Evolutionary conservation across 2,329 filamentous ascomycete genomes (phyloP), one percentile per base, ranked within the genome.

Genomic region (Atkinsonella texensis): DNA sequence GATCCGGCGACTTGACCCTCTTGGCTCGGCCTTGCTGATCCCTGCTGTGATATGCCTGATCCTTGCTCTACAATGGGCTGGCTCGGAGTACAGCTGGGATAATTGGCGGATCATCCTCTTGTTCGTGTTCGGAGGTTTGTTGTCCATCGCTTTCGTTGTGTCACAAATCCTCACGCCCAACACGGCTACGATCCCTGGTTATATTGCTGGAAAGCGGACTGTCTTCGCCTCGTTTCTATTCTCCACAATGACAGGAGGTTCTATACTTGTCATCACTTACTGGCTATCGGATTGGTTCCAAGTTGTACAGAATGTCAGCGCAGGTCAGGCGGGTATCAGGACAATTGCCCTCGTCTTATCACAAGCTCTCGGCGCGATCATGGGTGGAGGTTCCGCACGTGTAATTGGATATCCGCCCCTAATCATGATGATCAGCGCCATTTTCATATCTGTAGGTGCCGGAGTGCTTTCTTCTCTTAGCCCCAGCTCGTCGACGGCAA

Each of bases 31-130:
- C 9, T 31, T 52, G 12, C 38, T 49, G 33, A 9, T 49, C 1
- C 49, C 49, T 4, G 31, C 41, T 20, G 56, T 65, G 32, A 44
- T 63, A 5, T 66, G 63, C 13, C 56, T 52, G 5, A 51, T 64
- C 3, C 57, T 68, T 8, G 72, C 72, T 10, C 60, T 76, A 23
- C 70, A 74, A 50, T 75, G 71, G 71, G 68, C 67, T 47, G 69
- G 66, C 15, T 58, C 58, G 10, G 66, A 60, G 12, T 73, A 75
- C 56, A 10, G 62, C 58, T 75, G 72, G 74, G 64, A 60, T 23
- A 63, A 63, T 43, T 63, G 64, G 1, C 66, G 64, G 15, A 65
- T 76, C 52, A 69, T 77, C 39, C 67, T 66, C 2, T 63, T 75
- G 9, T 58, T 77, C 4, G 49, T 50, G 15, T 51, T 40, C 11